These are phyloP conservation scores for Seminavis robusta DNA, from an alignment of 108 stramenopile genomes.

Conservation along the genomic window DNA sequence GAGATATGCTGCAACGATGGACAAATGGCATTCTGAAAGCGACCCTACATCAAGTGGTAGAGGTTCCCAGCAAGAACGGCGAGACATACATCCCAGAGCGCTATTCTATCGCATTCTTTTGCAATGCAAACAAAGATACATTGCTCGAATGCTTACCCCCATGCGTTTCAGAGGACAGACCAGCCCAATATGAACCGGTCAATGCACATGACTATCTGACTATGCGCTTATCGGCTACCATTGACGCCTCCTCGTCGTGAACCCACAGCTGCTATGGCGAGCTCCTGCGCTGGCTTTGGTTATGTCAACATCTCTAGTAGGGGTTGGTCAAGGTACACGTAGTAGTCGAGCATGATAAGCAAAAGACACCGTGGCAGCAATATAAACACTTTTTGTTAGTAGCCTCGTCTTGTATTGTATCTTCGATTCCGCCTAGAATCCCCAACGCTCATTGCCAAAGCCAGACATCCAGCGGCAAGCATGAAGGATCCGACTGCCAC, in stretches of 20 bases:
- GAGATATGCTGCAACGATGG: conserved; percentile 37
- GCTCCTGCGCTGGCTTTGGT: too few species aligned
- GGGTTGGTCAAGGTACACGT: too few species aligned
- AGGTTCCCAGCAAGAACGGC: neutral
- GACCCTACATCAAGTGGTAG: conserved; percentile 28
- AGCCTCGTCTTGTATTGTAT: too few species aligned
- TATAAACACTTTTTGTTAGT: too few species aligned
- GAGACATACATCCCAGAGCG: conserved; percentile 16
- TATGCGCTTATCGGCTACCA: conserved; percentile 24
- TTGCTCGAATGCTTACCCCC: conserved; percentile 15
- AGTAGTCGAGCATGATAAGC: too few species aligned
- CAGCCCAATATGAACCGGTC: conserved; percentile 15
- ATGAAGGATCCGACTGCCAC: conserved; percentile 37
- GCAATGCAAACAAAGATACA: conserved; percentile 39
- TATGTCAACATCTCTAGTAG: too few species aligned
- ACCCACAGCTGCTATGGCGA: too few species aligned
- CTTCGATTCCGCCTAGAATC: conserved; percentile 6
- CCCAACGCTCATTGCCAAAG: conserved; percentile 31
- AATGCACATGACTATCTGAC: conserved; percentile 35
- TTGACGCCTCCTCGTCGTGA: too few species aligned
- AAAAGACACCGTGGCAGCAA: too few species aligned
- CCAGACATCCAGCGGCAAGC: conserved; percentile 44
- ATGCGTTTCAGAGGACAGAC: neutral
- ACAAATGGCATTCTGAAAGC: conserved; percentile 22
- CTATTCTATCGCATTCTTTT: conserved; percentile 45